A percentile compares a stretch with the other conserved stretches of the same genome.
Evolutionary conservation across 768 basidiomycete species (phyloP).

Genomic region (Dioszegia crocea): DNA sequence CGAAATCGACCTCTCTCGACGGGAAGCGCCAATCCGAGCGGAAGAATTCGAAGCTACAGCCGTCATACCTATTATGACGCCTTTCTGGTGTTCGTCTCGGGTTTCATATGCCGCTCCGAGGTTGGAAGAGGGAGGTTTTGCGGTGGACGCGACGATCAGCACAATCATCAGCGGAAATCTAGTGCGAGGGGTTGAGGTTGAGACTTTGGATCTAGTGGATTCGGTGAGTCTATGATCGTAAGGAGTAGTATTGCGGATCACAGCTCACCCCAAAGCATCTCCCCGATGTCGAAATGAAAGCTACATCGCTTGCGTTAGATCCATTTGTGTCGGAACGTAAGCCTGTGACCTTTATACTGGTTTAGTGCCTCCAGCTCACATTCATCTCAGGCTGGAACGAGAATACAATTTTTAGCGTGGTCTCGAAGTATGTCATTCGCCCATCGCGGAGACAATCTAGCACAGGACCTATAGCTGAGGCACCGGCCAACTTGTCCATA

Average conservation of each 20-base stretch:
- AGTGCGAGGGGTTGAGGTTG: constrained; percentile 14
- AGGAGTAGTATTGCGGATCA: no score
- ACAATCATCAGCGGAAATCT: constrained; percentile 11
- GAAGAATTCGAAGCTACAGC: constrained; percentile 68
- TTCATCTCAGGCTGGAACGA: not conserved
- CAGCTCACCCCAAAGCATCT: no score
- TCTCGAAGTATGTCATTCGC: not conserved
- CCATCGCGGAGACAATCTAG: not conserved
- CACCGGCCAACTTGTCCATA: not conserved
- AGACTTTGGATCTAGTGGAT: constrained; percentile 13
- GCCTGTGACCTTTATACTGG: not conserved
- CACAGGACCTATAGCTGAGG: not conserved
- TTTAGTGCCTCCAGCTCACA: not conserved
- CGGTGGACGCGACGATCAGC: constrained; percentile 15
- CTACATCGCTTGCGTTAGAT: not conserved
- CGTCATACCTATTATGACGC: constrained; percentile 62
- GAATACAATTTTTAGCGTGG: not conserved
- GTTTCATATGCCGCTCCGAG: constrained; percentile 54
- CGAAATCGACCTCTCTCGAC: not conserved
- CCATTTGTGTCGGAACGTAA: not conserved
- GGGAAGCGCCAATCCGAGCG: constrained; percentile 12
- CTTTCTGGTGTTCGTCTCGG: constrained; percentile 59
- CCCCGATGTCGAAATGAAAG: not conserved
- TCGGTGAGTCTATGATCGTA: no score
- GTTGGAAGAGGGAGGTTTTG: not conserved